These are phyloP conservation scores for Zopfochytrium polystomum DNA, from an alignment of 371 early-diverging fungal species.

Conservation along the genomic window DNA sequence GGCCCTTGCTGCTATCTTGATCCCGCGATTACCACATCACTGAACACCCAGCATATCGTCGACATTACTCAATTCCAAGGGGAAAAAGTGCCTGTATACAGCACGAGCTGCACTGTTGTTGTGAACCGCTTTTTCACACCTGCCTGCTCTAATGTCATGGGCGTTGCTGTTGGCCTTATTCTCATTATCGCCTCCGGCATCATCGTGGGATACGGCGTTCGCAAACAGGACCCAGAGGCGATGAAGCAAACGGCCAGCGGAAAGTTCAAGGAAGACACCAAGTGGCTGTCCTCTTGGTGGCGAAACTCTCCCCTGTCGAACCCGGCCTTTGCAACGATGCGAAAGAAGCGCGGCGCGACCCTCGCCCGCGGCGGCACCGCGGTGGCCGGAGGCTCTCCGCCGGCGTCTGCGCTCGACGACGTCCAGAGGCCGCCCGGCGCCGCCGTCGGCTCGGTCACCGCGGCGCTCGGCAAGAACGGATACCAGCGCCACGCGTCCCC, in stretches of 20 bases:
- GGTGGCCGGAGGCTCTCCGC: too few species aligned
- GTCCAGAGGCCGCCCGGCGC: too few species aligned
- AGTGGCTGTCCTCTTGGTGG: constrained; percentile 3
- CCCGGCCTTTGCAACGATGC: too few species aligned
- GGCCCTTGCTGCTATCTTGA: constrained; percentile 11
- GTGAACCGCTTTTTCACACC: constrained; percentile 5
- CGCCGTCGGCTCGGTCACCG: too few species aligned
- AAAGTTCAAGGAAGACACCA: background rate
- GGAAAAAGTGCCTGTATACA: background rate
- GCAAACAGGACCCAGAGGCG: constrained; percentile 11
- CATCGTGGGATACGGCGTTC: constrained; percentile 13
- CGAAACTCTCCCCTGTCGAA: constrained; percentile 5
- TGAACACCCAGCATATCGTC: constrained; percentile 10
- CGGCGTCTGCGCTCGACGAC: too few species aligned
- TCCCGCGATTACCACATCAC: constrained; percentile 3
- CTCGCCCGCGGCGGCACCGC: too few species aligned
- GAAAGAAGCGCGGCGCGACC: too few species aligned
- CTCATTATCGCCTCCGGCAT: background rate
- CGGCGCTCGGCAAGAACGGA: too few species aligned
- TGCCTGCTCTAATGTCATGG: constrained; percentile 10
- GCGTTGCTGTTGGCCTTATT: background rate
- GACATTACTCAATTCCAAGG: background rate
- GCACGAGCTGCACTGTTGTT: constrained; percentile 4
- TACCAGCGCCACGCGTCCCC: too few species aligned
- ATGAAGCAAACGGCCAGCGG: constrained; percentile 7